Conservation (phyloP, 495 filamentous ascomycete species). For the Astrothelium macrocarpum region DNA sequence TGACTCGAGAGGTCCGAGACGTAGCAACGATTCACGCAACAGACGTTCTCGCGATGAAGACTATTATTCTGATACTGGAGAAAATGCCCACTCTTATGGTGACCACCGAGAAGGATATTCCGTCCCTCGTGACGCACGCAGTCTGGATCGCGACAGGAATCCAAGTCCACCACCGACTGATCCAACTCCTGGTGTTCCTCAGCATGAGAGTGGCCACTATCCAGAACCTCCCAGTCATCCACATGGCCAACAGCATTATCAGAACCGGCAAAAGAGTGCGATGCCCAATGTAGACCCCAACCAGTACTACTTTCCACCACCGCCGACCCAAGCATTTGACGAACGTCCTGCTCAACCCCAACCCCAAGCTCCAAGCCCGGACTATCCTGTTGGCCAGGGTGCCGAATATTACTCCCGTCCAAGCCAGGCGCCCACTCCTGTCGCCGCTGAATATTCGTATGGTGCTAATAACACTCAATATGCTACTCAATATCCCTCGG, state of each 20-base stretch:
- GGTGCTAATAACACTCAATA: neutral
- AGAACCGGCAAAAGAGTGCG: neutral
- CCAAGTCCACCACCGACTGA: conserved; percentile 1
- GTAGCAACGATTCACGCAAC: neutral
- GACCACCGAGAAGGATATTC: conserved; percentile 1
- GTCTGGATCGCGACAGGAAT: neutral
- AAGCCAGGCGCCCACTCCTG: neutral
- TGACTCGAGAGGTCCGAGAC: neutral
- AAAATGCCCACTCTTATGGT: conserved; percentile 2
- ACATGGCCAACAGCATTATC: neutral
- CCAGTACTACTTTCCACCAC: conserved; percentile 1
- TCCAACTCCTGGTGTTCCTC: conserved; percentile 1
- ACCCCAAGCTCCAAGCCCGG: neutral
- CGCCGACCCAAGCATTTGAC: neutral
- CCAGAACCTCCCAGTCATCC: neutral
- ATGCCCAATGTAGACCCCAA: neutral
- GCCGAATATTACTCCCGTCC: neutral
- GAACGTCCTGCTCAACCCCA: neutral
- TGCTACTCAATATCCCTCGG: neutral
- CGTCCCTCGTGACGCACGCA: neutral
- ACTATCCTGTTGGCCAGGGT: neutral
- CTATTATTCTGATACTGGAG: conserved; percentile 2
- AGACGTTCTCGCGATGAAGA: conserved; percentile 8
- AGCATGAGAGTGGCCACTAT: neutral
- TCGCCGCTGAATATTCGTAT: neutral